Percentiles rank a stretch among this genome's conserved stretches.
Conservation (phyloP, 208 protist genomes). For the Wallacemonas collosoma region DNA sequence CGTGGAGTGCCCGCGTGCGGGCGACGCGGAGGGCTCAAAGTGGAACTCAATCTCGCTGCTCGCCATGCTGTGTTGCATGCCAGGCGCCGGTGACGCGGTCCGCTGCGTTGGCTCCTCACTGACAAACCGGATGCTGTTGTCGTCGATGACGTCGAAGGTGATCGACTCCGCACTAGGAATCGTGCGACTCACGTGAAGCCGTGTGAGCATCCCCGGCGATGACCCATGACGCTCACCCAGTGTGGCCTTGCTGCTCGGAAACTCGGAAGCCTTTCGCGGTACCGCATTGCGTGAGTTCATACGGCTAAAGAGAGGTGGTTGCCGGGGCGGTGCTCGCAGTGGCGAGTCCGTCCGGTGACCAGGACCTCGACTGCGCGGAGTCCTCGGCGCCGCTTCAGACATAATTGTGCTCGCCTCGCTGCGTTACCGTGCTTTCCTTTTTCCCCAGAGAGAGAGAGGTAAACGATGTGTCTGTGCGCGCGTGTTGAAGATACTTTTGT, state of each 20-base stretch:
- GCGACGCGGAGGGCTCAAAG: constrained; percentile 8
- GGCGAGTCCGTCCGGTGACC: constrained; percentile 26
- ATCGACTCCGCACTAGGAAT: constrained; percentile 26
- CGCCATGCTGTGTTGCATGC: constrained; percentile 4
- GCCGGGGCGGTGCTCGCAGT: constrained; percentile 25
- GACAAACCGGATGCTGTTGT: constrained; percentile 26
- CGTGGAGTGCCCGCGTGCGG: background rate
- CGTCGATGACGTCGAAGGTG: constrained; percentile 12
- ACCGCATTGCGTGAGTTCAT: constrained; percentile 28
- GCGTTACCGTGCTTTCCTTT: background rate
- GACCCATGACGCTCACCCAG: constrained; percentile 6
- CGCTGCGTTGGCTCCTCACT: constrained; percentile 13
- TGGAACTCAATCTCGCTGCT: constrained; percentile 17
- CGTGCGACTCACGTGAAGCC: constrained; percentile 8
- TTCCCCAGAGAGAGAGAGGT: constrained; percentile 12
- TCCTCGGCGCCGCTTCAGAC: constrained; percentile 28
- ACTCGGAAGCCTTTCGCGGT: constrained; percentile 7
- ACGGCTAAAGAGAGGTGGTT: constrained; percentile 19
- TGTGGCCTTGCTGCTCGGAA: constrained; percentile 14
- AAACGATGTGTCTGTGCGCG: background rate
- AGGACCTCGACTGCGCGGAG: constrained; percentile 55
- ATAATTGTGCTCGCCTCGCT: constrained; percentile 8
- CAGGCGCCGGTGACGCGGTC: constrained; percentile 5
- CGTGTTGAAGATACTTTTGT: background rate
- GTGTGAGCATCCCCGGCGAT: constrained; percentile 7